Base-by-base conservation (phyloP, 495 filamentous ascomycete species). In the Aspergillus conjunctus region DNA sequence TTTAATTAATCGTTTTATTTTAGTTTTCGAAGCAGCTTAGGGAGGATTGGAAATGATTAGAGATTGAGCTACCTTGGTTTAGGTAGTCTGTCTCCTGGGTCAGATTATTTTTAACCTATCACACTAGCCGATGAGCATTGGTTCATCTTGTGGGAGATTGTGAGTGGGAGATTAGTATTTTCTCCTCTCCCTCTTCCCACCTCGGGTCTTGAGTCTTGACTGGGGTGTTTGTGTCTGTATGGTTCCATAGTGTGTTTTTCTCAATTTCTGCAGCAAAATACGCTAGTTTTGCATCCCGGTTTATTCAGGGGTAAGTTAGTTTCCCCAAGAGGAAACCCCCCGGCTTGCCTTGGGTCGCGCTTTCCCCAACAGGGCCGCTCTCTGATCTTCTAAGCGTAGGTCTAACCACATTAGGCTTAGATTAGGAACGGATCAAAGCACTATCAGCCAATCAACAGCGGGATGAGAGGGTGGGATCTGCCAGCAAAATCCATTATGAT, bases 31-130 rank as follows among this genome's bases (percentile, higher is more conserved):
- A 26, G 26, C 26, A 26, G 26, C 5, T 26, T 26, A 26, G 26
- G 26, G 2, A 5, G 26, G 26, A 26, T 26, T 26, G 26, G 26
- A 26, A 26, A 26, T 26, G 26, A 26, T 26, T 26, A 26, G 26
- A 26, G 26, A 26, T 5, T 26, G 2, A 5, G 26, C 26, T 26
- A 2, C 26, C 26, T 26, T 26, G 2, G 26, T 26, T 5, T 26
- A 26, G 26, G 26, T 26, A 41, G 37, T 11, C 12, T 8, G 37
- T 41, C 20, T 21, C 18, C 44, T 48, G 5, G 44, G 44, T 20
- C 44, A 48, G 18, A 48, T 48, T 56, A 58, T 58, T 43, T 51
- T 58, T 39, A 58, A 58, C 48, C 48, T 51, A 58, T 58, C 56
- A 51, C 41, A 48, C 45, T 41, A 50, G 44, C 43, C 21, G 11